A percentile compares a stretch with the other conserved stretches of the same genome.
Evolutionary conservation across 2,329 filamentous ascomycete species (phyloP).

Genomic region (Chrysoporthe puriensis): DNA sequence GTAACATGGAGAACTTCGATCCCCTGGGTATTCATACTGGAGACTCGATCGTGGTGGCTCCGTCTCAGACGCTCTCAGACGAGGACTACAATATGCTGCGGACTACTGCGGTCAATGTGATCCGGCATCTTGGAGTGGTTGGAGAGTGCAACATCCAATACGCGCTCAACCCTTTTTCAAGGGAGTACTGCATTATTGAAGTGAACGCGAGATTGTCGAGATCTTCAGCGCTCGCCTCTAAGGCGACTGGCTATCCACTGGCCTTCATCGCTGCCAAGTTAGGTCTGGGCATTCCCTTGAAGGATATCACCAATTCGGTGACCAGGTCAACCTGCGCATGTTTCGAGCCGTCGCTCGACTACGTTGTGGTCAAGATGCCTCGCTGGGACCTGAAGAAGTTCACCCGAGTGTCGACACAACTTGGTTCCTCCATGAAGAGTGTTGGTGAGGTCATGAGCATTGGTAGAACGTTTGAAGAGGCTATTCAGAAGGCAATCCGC

Average conservation of each 20-base stretch:
- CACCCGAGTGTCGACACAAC: constrained; percentile 90
- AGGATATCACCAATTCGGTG: constrained; percentile 95
- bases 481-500: constrained; percentile 96
- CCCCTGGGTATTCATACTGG: constrained; percentile 97
- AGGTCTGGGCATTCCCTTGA: constrained; percentile 89
- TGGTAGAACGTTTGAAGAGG: constrained; percentile 94
- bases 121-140: constrained; percentile 93
- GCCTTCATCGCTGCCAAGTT: constrained; percentile 97
- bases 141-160: constrained; percentile 99
- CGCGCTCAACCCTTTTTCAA: constrained; percentile 90
- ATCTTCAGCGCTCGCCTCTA: constrained; percentile 94
- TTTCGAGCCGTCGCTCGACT: constrained; percentile 97
- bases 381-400: constrained; percentile 99
- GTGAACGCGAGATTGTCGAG: constrained; percentile 98
- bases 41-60: constrained; percentile 97
- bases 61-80: constrained; percentile 94
- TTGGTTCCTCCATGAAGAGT: constrained; percentile 99
- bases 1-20: constrained; percentile 99
- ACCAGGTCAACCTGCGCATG: constrained; percentile 95
- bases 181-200: constrained; percentile 98
- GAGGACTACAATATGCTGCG: constrained; percentile 99
- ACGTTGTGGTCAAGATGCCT: constrained; percentile 98
- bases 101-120: constrained; percentile 96
- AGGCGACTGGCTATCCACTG: constrained; percentile 95
- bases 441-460: constrained; percentile 99